phyloP scores from a whole-genome alignment of 306 rosid genomes.

The Dalbergia oliveri region DNA sequence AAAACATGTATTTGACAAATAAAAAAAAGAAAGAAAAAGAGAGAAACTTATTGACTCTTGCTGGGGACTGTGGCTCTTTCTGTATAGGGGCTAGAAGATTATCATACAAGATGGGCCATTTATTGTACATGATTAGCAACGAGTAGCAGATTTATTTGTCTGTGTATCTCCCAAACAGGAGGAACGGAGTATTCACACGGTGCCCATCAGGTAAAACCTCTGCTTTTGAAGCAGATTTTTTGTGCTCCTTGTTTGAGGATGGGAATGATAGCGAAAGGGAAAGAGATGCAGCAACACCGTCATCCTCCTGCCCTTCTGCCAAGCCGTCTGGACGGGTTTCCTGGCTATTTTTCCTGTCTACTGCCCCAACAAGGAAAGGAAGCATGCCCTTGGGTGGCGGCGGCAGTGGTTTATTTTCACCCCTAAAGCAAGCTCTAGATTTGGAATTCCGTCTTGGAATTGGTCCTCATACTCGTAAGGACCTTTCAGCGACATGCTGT shows the following conservation, averaged over 20 bases:
- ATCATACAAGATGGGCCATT: conserved; percentile 55
- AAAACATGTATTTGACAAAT: conserved; percentile 50
- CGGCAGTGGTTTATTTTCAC: conserved; percentile 59
- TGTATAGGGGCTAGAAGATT: conserved; percentile 50
- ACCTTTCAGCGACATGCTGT: conserved; percentile 49
- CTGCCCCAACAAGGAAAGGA: conserved; percentile 81
- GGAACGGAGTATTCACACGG: conserved; percentile 68
- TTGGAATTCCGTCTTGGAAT: conserved; percentile 66
- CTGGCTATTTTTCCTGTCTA: conserved; percentile 58
- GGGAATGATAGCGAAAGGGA: conserved; percentile 91
- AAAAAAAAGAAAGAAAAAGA: not conserved
- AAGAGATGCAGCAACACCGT: conserved; percentile 76
- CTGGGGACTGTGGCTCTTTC: conserved; percentile 50
- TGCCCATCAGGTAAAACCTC: conserved; percentile 69
- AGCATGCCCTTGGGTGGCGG: conserved; percentile 60
- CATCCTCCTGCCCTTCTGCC: conserved; percentile 65
- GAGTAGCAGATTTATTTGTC: conserved; percentile 63
- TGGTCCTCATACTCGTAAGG: conserved; percentile 44
- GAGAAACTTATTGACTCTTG: conserved; percentile 62
- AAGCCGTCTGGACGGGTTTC: conserved; percentile 53
- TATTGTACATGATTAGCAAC: conserved; percentile 53
- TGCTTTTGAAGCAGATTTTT: conserved; percentile 58
- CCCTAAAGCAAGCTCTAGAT: conserved; percentile 94
- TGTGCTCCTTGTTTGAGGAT: conserved; percentile 71
- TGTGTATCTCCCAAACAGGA: conserved; percentile 73